Evolutionary conservation across 83 land plant genomes (phyloP), one percentile per base, ranked within the genome.

Genomic region (Diphasiastrum complanatum): DNA sequence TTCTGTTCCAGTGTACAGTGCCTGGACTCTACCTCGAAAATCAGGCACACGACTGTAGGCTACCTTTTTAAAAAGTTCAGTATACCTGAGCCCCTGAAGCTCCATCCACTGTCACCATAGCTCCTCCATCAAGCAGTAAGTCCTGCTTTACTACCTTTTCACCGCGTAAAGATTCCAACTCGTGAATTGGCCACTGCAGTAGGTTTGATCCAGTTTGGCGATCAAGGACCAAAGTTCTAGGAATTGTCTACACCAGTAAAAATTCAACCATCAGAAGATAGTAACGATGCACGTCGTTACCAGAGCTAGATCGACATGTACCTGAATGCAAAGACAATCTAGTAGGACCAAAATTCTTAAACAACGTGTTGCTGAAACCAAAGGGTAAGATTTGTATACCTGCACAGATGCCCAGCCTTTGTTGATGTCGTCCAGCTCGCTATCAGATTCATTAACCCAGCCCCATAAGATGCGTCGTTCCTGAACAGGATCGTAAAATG

Each of bases 341-440:
- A 1, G 3, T n/a, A n/a, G n/a, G 3, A 59, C 38, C 38, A 26
- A 11, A n/a, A 59, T 16, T 59, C 0, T 14, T 53, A 56, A 56
- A 22, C 14, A n/a, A n/a, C n/a, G 49, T 10, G 49, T 61, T 1
- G 1, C 14, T 6, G 24, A 18, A 28, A 8, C 5, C 1, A 0
- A 12, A 5, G 8, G 16, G 60, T 18, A 33, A 5, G 41, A 11
- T 11, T 20, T 11, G 1, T 14, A 20, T 70, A 92, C 98, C 88
- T 74, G 80, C n/a, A 93, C 36, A 1, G 88, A 89, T 14, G 99
- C 80, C 99, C 99, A 93, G 1, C 96, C 99, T 70, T 89, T 93
- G 40, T 32, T 30, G 18, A 85, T 51, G 70, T 93, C 99, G 10
- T 79, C 73, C 43, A 14, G 19, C 61, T 81, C 85, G 62, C 81